These are phyloP conservation scores for Chlamydomonas incerta DNA, from an alignment of 139 green algal species.

Conservation along the genomic window DNA sequence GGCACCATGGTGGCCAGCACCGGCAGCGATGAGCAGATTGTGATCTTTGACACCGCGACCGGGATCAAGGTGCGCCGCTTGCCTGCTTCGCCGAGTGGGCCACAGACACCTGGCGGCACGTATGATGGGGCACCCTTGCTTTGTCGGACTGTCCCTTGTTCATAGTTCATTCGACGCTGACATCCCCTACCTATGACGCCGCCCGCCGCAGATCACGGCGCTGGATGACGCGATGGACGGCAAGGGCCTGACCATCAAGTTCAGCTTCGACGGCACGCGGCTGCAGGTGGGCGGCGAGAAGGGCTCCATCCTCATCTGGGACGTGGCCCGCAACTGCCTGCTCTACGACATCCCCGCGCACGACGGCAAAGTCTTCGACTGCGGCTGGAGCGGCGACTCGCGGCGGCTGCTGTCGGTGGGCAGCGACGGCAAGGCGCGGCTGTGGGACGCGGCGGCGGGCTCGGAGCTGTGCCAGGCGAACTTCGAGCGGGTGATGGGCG, in stretches of 20 bases:
- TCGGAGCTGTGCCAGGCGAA: constrained; percentile 55
- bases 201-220: constrained; percentile 13
- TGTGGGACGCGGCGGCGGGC: constrained; percentile 60
- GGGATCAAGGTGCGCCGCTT: constrained; percentile 5
- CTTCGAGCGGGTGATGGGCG: constrained; percentile 50
- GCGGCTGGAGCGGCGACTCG: constrained; percentile 57
- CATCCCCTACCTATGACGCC: no score
- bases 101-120: no score
- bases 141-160: no score
- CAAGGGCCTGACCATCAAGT: constrained; percentile 56
- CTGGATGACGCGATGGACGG: constrained; percentile 56
- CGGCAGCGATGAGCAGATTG: constrained; percentile 51
- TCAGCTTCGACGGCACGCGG: constrained; percentile 52
- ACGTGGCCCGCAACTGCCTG: constrained; percentile 51
- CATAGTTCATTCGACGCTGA: no score
- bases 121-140: no score
- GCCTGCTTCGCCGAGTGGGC: no score
- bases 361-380: constrained; percentile 59
- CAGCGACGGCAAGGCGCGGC: constrained; percentile 44
- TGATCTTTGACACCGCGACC: constrained; percentile 40
- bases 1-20: constrained; percentile 47
- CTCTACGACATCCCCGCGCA: constrained; percentile 60
- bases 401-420: constrained; percentile 54
- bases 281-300: constrained; percentile 59
- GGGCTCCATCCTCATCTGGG: constrained; percentile 56